Evolutionary conservation across 1,139 yeast genomes (phyloP).

Genomic region (Yamadazyma pseudoaaseri): DNA sequence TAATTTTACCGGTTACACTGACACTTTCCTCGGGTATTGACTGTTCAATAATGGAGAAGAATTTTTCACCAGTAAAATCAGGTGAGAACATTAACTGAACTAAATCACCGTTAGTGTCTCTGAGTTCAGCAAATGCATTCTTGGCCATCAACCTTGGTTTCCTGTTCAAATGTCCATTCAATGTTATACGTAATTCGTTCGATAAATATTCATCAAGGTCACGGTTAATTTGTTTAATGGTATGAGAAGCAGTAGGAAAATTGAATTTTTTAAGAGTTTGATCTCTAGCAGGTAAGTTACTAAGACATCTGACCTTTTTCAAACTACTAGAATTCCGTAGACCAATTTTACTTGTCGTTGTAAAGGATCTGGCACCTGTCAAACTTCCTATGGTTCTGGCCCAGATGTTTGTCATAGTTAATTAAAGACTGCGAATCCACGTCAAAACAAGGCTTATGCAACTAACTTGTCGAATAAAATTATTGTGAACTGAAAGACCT

Average conservation of each 20-base stretch:
- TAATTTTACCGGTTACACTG: slow-evolving; percentile 58
- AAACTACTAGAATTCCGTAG: too few relatives aligned
- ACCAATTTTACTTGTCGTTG: too few relatives aligned
- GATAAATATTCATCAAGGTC: slow-evolving; percentile 14
- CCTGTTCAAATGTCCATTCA: slow-evolving; percentile 81
- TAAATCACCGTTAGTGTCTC: slow-evolving; percentile 68
- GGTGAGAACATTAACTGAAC: slow-evolving; percentile 59
- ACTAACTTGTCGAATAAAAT: too few relatives aligned
- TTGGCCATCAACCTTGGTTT: slow-evolving; percentile 54
- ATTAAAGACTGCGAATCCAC: too few relatives aligned
- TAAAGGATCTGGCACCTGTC: too few relatives aligned
- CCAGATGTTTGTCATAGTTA: too few relatives aligned
- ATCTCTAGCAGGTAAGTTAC: slow-evolving; percentile 6
- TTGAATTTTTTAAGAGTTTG: slow-evolving; percentile 28
- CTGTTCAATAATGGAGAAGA: slow-evolving; percentile 44
- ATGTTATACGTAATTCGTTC: slow-evolving; percentile 22
- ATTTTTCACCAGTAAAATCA: slow-evolving; percentile 36
- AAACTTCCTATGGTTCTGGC: too few relatives aligned
- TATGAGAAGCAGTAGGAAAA: slow-evolving; percentile 40
- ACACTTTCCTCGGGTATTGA: slow-evolving; percentile 75
- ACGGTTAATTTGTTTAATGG: slow-evolving; percentile 20
- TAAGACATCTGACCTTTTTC: too few relatives aligned
- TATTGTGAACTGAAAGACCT: too few relatives aligned
- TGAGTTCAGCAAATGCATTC: slow-evolving; percentile 65
- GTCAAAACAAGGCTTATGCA: too few relatives aligned